phyloP scores from a whole-genome alignment of 108 stramenopile genomes.

The Skeletonema menzelii region DNA sequence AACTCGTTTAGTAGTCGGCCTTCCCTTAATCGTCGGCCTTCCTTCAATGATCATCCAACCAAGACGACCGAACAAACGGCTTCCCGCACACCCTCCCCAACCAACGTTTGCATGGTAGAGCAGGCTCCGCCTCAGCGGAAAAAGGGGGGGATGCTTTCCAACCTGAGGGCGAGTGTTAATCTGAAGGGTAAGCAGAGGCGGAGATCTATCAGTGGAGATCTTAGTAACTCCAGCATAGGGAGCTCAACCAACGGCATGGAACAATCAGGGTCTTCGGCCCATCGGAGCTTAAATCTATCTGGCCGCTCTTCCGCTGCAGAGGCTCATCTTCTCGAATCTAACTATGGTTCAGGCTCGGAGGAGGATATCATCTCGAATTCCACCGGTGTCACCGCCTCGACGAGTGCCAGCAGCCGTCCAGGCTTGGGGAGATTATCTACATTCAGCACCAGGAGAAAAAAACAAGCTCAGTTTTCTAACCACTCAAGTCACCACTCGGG shows the following conservation, averaged over 20 bases:
- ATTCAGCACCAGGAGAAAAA: neutral
- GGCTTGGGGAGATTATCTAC: neutral
- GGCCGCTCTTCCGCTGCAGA: neutral
- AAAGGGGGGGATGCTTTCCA: neutral
- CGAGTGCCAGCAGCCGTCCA: neutral
- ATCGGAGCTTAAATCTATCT: neutral
- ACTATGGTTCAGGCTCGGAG: neutral
- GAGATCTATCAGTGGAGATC: neutral
- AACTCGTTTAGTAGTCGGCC: neutral
- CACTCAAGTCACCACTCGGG: neutral
- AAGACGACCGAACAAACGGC: neutral
- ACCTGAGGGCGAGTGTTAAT: neutral
- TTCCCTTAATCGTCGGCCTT: neutral
- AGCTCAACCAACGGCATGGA: neutral
- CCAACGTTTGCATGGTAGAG: neutral
- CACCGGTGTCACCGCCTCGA: neutral
- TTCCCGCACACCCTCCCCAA: neutral
- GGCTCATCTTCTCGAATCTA: neutral
- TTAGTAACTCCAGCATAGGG: neutral
- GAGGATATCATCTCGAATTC: neutral
- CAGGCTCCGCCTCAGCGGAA: neutral
- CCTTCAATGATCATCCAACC: neutral
- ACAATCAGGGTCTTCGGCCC: neutral
- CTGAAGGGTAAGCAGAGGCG: too few relatives aligned
- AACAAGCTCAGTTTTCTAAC: neutral